Evolutionary conservation across 768 basidiomycete genomes (phyloP).

Genomic region (Lyophyllum atratum): DNA sequence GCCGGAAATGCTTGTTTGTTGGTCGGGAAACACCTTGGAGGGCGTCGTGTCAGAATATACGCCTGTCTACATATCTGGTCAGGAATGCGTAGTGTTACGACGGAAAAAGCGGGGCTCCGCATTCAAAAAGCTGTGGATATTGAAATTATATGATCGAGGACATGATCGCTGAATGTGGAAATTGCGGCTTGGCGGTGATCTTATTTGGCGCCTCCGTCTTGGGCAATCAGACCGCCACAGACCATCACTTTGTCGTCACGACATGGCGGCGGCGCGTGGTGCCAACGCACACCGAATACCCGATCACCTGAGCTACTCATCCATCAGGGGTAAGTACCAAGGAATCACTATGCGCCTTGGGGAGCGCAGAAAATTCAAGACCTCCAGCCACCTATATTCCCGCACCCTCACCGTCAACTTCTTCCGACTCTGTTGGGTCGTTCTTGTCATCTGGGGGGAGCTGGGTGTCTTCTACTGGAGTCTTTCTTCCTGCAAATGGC

Average conservation of each 20-base stretch:
- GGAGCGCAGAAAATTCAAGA: constrained; percentile 17
- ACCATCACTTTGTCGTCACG: too few relatives aligned
- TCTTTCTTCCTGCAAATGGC: constrained; percentile 63
- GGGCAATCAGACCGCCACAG: neutral
- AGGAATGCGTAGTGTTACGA: neutral
- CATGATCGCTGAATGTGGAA: neutral
- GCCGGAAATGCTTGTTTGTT: too few relatives aligned
- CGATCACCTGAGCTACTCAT: neutral
- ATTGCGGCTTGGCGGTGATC: neutral
- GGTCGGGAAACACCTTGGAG: neutral
- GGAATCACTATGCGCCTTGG: constrained; percentile 19
- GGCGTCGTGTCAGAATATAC: neutral
- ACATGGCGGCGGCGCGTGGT: neutral
- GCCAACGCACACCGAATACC: neutral
- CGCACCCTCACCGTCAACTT: constrained; percentile 18
- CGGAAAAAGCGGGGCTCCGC: neutral
- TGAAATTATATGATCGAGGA: neutral
- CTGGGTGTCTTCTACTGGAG: constrained; percentile 59
- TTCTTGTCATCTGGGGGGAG: constrained; percentile 62
- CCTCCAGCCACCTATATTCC: constrained; percentile 19
- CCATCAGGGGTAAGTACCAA: neutral
- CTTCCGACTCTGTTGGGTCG: constrained; percentile 20
- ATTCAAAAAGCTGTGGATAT: neutral
- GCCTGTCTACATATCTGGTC: neutral
- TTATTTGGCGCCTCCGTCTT: neutral